Evolutionary conservation across 345 rosid species (phyloP).

Genomic region (Raphanus sativus): DNA sequence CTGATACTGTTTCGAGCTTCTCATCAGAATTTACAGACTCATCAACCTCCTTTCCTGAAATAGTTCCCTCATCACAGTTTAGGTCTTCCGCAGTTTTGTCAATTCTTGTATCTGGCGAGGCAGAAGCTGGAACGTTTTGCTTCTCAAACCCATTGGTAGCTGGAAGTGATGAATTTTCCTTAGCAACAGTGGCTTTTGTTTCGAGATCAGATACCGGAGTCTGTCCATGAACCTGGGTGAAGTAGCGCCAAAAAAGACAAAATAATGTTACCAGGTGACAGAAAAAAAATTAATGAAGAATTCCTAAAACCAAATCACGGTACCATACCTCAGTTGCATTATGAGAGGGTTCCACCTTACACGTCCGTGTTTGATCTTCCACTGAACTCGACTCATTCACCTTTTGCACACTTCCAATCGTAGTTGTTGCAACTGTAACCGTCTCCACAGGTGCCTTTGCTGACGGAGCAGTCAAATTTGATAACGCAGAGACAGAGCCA

Average conservation of each 20-base stretch:
- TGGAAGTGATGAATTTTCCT: constrained; percentile 28
- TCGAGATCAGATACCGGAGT: constrained; percentile 44
- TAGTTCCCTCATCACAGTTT: constrained; percentile 35
- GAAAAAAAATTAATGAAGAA: background rate
- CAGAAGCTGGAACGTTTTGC: constrained; percentile 33
- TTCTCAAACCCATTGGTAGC: constrained; percentile 34
- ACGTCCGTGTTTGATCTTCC: constrained; percentile 51
- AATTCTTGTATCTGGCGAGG: constrained; percentile 37
- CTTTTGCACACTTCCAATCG: constrained; percentile 41
- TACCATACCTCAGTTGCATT: constrained; percentile 52
- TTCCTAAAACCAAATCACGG: background rate
- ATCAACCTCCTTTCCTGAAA: constrained; percentile 30
- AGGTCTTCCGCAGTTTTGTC: constrained; percentile 36
- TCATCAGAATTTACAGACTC: constrained; percentile 39
- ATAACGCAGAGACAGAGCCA: constrained; percentile 39
- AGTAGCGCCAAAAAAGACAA: constrained; percentile 5
- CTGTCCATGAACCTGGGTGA: constrained; percentile 26
- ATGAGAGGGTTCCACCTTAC: constrained; percentile 44
- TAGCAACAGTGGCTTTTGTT: constrained; percentile 34
- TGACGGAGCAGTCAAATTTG: constrained; percentile 31
- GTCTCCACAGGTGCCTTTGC: constrained; percentile 36
- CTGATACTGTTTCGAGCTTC: constrained; percentile 25
- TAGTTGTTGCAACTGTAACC: constrained; percentile 37
- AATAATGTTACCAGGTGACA: constrained; percentile 3
- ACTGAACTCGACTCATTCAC: constrained; percentile 54